Base-by-base conservation (phyloP, 768 basidiomycete genomes). In the Hortiboletus campestris region DNA sequence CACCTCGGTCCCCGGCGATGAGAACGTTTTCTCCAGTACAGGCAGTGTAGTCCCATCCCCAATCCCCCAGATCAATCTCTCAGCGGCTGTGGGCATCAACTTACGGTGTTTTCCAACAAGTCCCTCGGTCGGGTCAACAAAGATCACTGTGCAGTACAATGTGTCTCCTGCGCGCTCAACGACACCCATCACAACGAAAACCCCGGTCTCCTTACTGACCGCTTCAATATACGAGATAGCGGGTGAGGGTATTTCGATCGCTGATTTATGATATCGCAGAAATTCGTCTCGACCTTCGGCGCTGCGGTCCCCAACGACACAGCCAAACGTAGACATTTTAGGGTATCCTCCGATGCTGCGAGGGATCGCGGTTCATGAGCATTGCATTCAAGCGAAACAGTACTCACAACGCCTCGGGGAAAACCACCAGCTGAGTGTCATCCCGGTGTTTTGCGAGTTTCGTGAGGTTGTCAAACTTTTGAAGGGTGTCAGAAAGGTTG, bases 81-180 rank as follows among this genome's bases (percentile, higher is more conserved):
- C 86, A 48, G 72, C 58, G 0, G 74, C 85, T 9, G 86, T 88
- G 3, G 86, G 86, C 61, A 84, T 72, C 22, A 87, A 63, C 71
- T 87, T 87, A 16, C 86, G 76, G 63, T 86, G 83, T 64, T 85
- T 85, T 36, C 75, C 83, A n/a, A 85, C 64, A 28, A 78, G 74
- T 2, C 84, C 84, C 41, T 75, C 60, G 17, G 59, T 56, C 0
- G 84, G 82, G 60, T 81, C 77, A 22, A 85, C 75, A 65, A 84
- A 85, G 19, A 84, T 72, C 10, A 67, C 80, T 0, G 83, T 81
- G 66, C 85, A 87, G 58, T 84, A 86, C 17, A 86, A 69, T 2
- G 84, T 84, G 4, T 84, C 84, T 10, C 76, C 74, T 17, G 80
- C 82, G 14, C 77, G 75, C 62, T 86, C 85, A 47, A 87, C 78